These are phyloP conservation scores for Chenopodium suecicum DNA, from an alignment of 148 eudicot genomes.

Conservation along the genomic window DNA sequence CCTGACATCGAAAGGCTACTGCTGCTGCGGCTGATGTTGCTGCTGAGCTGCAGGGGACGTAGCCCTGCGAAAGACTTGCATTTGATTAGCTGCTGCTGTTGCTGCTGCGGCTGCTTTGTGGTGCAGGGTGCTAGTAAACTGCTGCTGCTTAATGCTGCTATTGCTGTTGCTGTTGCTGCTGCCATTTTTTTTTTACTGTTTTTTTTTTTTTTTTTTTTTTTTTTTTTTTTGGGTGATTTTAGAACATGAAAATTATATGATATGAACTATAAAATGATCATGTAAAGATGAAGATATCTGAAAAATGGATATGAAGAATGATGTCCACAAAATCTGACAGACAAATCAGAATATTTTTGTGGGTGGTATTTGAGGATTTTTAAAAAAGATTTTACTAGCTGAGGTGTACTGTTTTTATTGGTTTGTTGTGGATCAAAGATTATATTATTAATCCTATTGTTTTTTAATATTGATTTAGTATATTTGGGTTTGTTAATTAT, in stretches of 20 bases:
- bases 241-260: neutral
- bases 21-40: neutral
- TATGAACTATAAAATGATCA: neutral
- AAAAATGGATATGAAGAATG: conserved; percentile 7
- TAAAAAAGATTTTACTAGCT: conserved; percentile 6
- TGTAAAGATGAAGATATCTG: neutral
- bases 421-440: conserved; percentile 21
- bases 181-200: conserved; percentile 18
- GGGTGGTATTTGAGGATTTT: neutral
- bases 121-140: conserved; percentile 15
- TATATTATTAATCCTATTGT: neutral
- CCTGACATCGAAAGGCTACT: neutral
- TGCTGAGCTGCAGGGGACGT: conserved; percentile 5
- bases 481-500: neutral
- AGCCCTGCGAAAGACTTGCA: conserved; percentile 19
- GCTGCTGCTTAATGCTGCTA: conserved; percentile 15
- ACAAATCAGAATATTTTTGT: neutral
- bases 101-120: neutral
- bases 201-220: neutral
- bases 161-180: conserved; percentile 14
- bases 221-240: neutral
- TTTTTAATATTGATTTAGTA: too few relatives aligned
- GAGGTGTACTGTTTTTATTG: conserved; percentile 22
- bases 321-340: neutral
- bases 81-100: neutral